Evolutionary conservation across 139 green algal species (phyloP), one percentile per base, ranked within the genome.

Genomic region (Haematococcus lacustris): DNA sequence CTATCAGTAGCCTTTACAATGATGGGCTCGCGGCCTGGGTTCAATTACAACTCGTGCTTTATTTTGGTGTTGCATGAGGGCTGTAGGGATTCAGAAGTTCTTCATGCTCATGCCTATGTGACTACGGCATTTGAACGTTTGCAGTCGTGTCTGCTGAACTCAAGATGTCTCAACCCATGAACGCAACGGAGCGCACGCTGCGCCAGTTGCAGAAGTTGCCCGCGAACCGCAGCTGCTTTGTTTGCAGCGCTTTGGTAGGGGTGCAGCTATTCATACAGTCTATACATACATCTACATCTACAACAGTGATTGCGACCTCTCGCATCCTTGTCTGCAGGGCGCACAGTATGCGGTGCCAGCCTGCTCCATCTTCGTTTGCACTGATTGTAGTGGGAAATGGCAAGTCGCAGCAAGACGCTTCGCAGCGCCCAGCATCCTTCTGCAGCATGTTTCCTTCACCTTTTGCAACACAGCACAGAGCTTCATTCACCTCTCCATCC

Each of bases 301-400:
- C 33, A 17, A 28, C 3, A 23, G 32, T 28, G 23, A 38, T 66
- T 28, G 32, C 30, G 32, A 38, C 30, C 60, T 41, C 7, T 66
- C 28, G 3, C 28, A 66, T 17, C 17, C 4, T 17, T 32, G 32
- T 66, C 23, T 51, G 39, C 71, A 76, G 71, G 71, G 71, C 23
- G 64, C 60, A 17, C n/a, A 65, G 13, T 76, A 76, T 64, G 60
- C 70, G 1, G 71, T 76, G 13, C 71, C 71, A 17, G 4, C 39
- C 7, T 76, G 38, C 50, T 60, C 38, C 5, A 63, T 76, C 30
- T 76, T 76, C 41, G 71, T 76, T 3, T 76, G 71, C 61, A 70
- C 61, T 3, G 71, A 76, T 26, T 76, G 71, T 39, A 51, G 21
- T 30, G 70, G 69, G 37, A 67, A 68, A 37, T 51, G 68, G 69